Base-by-base conservation (phyloP, 306 rosid species). In the Vicia faba region DNA sequence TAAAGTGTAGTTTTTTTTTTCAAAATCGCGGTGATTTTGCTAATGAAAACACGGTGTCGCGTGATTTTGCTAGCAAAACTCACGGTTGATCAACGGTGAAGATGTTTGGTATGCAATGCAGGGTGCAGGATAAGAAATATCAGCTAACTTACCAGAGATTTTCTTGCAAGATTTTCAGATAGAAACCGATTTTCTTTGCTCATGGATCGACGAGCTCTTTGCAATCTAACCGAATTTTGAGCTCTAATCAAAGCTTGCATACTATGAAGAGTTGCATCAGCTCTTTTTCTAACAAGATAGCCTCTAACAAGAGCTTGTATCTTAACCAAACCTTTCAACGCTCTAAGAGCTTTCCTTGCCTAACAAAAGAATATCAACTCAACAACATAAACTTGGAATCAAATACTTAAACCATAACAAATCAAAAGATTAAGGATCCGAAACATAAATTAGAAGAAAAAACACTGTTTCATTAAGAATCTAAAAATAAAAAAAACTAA, bases 241-340 rank as follows among this genome's bases (percentile, higher is more conserved):
- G 97, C 99, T 84, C 99, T 72, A 13, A 95, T 70, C 0, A 95
- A 84, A 79, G 96, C 99, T 73, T 95, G 96, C 97, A 95, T 95
- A 61, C 99, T 83, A 35, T 84, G 89, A 51, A 90, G 91, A 49
- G 99, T 90, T 50, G 92, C 95, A 51, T 95, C 84, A 64, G 97
- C 88, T n/a, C 93, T 78, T 63, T 95, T 95, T 11, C 99, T 74
- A 39, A 95, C 96, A 1, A 95, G 87, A 75, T 40, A 95, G 13
- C 99, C 99, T 80, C 92, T 79, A 8, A 95, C 97, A 31, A 95
- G 87, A 14, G 97, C 99, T 48, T 95, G 99, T 58, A 95, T 85
- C 81, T 88, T 95, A 1, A 95, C 99, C 53, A 95, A 71, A 70
- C 97, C 97, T 78, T 76, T 88, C 23, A 95, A 71, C 20, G 99